These are phyloP conservation scores for Saccharomyces pastorianus DNA, from an alignment of 1,139 yeast genomes.

Conservation along the genomic window DNA sequence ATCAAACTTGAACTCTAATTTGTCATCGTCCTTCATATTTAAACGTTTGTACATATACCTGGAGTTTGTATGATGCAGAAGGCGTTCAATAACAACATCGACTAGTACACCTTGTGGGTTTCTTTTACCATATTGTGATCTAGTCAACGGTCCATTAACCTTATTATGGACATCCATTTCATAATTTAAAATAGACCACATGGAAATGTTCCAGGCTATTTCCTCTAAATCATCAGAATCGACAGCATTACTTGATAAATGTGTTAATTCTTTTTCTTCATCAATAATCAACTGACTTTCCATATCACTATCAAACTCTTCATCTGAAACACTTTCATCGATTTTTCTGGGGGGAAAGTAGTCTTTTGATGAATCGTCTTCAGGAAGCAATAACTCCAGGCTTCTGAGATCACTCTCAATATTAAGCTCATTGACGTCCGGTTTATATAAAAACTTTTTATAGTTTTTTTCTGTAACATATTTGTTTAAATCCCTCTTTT, in stretches of 20 bases:
- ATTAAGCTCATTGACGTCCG: conserved; percentile 8
- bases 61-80: not conserved
- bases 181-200: conserved; percentile 25
- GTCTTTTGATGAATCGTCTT: conserved; percentile 43
- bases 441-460: conserved; percentile 16
- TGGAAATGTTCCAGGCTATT: conserved; percentile 25
- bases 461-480: conserved; percentile 25
- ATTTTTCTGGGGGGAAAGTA: conserved; percentile 28
- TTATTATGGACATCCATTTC: conserved; percentile 11
- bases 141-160: conserved; percentile 27
- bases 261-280: not conserved
- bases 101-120: conserved; percentile 26
- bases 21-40: not conserved
- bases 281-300: not conserved
- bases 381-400: conserved; percentile 32
- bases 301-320: conserved; percentile 17
- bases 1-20: not conserved
- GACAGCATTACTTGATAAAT: not conserved
- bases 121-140: conserved; percentile 28
- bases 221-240: not conserved
- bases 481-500: conserved; percentile 16
- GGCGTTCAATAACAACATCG: conserved; percentile 23
- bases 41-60: not conserved
- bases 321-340: conserved; percentile 11
- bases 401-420: conserved; percentile 3